Conservation (phyloP, 2,329 filamentous ascomycete genomes). For the Aspergillus aculeatus region DNA sequence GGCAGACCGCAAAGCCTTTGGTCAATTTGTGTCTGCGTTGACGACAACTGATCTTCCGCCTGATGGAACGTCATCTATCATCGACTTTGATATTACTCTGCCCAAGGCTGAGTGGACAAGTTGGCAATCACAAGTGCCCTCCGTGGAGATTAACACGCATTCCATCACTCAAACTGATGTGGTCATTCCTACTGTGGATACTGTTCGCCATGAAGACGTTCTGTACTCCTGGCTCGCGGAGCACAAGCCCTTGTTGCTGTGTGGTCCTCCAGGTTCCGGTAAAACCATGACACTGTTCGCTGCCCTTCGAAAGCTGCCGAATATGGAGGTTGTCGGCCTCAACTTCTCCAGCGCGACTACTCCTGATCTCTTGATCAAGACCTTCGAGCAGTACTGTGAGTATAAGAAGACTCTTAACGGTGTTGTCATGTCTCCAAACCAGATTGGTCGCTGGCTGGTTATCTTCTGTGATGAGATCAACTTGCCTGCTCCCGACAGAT, state of each 20-base stretch:
- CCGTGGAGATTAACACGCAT: slow-evolving; percentile 95
- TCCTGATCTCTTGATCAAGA: slow-evolving; percentile 96
- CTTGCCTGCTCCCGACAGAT: slow-evolving; percentile 93
- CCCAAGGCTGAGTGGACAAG: slow-evolving; percentile 85
- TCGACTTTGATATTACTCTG: slow-evolving; percentile 89
- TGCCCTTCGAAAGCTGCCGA: slow-evolving; percentile 90
- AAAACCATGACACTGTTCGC: slow-evolving; percentile 99
- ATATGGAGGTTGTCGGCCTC: slow-evolving; percentile 98
- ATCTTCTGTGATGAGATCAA: slow-evolving; percentile 99
- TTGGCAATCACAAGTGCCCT: slow-evolving; percentile 94
- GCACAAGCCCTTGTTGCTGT: slow-evolving; percentile 94
- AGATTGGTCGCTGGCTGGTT: slow-evolving; percentile 96
- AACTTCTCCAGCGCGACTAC: slow-evolving; percentile 99
- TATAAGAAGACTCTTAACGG: slow-evolving; percentile 98
- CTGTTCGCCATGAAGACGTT: slow-evolving; percentile 96
- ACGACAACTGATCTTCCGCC: slow-evolving; percentile 84
- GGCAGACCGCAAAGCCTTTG: slow-evolving; percentile 80
- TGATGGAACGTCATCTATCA: slow-evolving; percentile 74
- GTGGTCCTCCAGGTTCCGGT: slow-evolving; percentile 94
- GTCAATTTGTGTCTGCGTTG: slow-evolving; percentile 76
- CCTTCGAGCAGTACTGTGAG: slow-evolving; percentile 98
- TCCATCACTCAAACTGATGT: slow-evolving; percentile 97
- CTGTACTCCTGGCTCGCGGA: slow-evolving; percentile 99
- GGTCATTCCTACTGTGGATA: slow-evolving; percentile 96
- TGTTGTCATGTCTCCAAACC: slow-evolving; percentile 89